phyloP scores from a whole-genome alignment of 2,329 filamentous ascomycete genomes.

The Lasiodiplodia gonubiensis region DNA sequence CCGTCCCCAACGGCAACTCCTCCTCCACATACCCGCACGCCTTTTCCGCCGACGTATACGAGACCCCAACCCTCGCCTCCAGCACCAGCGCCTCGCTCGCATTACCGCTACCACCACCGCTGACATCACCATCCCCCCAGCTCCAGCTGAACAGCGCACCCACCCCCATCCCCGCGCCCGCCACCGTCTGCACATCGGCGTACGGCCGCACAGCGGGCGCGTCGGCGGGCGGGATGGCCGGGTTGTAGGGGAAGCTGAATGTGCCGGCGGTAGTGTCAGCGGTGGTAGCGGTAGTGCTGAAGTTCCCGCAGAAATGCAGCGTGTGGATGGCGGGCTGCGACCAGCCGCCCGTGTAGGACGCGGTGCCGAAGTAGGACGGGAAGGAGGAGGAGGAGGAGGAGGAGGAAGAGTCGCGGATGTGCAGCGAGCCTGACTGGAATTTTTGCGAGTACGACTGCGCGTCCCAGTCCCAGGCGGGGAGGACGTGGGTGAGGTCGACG shows the following conservation, averaged over 20 bases:
- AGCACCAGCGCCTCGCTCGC: conserved; percentile 44
- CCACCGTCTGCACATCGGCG: conserved; percentile 30
- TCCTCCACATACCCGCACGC: conserved; percentile 70
- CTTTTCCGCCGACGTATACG: conserved; percentile 67
- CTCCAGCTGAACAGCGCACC: conserved; percentile 59
- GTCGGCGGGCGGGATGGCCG: conserved; percentile 28
- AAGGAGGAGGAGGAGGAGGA: too few species aligned
- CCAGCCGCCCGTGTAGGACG: conserved; percentile 53
- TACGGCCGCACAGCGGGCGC: conserved; percentile 31
- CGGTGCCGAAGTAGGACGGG: conserved; percentile 56
- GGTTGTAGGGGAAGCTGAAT: conserved; percentile 32
- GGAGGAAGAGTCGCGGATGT: too few species aligned
- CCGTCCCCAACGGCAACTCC: conserved; percentile 51
- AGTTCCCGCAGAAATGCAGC: conserved; percentile 44
- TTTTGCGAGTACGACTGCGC: conserved; percentile 33
- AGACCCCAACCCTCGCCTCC: conserved; percentile 65
- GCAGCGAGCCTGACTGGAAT: conserved; percentile 32
- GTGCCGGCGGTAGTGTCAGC: conserved; percentile 33
- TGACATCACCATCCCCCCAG: neutral
- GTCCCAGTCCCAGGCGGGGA: conserved; percentile 44
- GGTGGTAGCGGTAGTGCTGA: conserved; percentile 38
- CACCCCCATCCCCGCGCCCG: conserved; percentile 36
- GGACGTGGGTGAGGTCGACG: conserved; percentile 57
- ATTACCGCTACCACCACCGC: neutral
- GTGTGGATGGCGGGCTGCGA: conserved; percentile 45